Percentiles rank a stretch among this genome's conserved stretches.
These are phyloP conservation scores for Candida golubevii DNA, from an alignment of 805 yeast genomes.

Conservation along the genomic window DNA sequence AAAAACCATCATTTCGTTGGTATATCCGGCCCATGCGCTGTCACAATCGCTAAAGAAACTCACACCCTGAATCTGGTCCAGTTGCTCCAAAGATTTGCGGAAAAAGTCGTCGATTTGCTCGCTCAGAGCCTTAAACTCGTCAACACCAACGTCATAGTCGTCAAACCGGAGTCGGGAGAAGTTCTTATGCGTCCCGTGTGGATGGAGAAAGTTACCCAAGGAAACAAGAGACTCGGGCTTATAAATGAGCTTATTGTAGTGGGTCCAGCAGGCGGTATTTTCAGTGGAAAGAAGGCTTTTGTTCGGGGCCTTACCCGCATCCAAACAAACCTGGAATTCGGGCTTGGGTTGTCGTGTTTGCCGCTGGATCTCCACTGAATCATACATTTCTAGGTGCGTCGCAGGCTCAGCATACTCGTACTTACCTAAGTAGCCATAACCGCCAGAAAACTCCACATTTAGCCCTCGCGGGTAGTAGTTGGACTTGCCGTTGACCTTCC, in stretches of 20 bases:
- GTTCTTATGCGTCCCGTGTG: slow-evolving; percentile 23
- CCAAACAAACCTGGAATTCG: slow-evolving; percentile 62
- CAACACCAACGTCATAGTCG: slow-evolving; percentile 51
- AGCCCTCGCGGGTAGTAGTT: slow-evolving; percentile 74
- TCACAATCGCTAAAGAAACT: slow-evolving; percentile 68
- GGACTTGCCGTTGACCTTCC: slow-evolving; percentile 26
- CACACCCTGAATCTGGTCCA: slow-evolving; percentile 72
- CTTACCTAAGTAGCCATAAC: slow-evolving; percentile 64
- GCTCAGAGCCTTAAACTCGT: slow-evolving; percentile 47
- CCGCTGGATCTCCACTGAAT: slow-evolving; percentile 22
- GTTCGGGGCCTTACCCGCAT: slow-evolving; percentile 34
- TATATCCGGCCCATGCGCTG: slow-evolving; percentile 81
- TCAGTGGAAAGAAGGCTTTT: slow-evolving; percentile 26
- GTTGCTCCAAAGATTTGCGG: slow-evolving; percentile 62
- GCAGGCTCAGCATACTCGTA: slow-evolving; percentile 41
- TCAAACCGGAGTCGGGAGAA: slow-evolving; percentile 40
- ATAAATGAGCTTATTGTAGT: slow-evolving; percentile 63
- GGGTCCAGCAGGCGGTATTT: slow-evolving; percentile 72
- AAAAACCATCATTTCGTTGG: slow-evolving; percentile 46
- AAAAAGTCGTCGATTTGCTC: slow-evolving; percentile 45
- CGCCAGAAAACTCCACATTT: slow-evolving; percentile 76
- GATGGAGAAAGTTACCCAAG: slow-evolving; percentile 56
- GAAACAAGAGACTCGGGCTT: slow-evolving; percentile 56
- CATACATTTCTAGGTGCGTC: slow-evolving; percentile 7
- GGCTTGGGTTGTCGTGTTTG: slow-evolving; percentile 42